Evolutionary conservation across 1,284 basidiomycete genomes (phyloP), one percentile per base, ranked within the genome.

Genomic region (Ganoderma lucidum): DNA sequence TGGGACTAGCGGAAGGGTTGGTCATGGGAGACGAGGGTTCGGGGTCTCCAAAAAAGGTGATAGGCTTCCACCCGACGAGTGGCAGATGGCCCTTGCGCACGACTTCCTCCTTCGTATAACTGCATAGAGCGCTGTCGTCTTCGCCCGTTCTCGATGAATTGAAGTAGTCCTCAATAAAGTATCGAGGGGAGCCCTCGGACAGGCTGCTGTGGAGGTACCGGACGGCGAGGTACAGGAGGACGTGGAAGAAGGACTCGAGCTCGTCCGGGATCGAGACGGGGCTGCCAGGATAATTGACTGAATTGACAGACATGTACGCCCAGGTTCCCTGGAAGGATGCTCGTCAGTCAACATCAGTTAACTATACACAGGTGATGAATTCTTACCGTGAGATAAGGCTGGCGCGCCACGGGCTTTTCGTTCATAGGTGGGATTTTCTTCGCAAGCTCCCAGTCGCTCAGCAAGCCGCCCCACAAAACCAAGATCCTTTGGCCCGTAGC

Each of bases 381-480:
- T 23, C 48, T 51, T 41, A 71, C 70, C 37, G 55, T 61, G 6
- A 3, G 35, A 35, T 35, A 6, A 6, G 35, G 58, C 37, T 64
- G 70, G 23, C 53, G 62, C 23, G 35, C 35, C 35, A 3, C 6
- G 35, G 35, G 35, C 44, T 10, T 5, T 2, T 48, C 30, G 10
- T 32, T 3, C 15, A 56, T 48, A 41, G 41, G 28, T 23, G 37
- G 53, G 19, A 60, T 28, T 6, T n/a, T 9, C 42, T 64, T 68
- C 3, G 66, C 59, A 3, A 68, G 23, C 66, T 72, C 68, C 71
- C 71, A 70, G 41, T 72, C 71, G 23, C 56, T 44, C 17, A 72
- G 62, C 5, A 72, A 3, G 5, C 71, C 71, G 5, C 12, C 3
- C 66, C 68, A 68, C 1, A 30, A 8, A 0, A 51, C 2, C 6